Percentiles rank a stretch among this genome's conserved stretches.
phyloP scores from a whole-genome alignment of 2,329 filamentous ascomycete genomes.

The Fusarium tanahbumbuense region DNA sequence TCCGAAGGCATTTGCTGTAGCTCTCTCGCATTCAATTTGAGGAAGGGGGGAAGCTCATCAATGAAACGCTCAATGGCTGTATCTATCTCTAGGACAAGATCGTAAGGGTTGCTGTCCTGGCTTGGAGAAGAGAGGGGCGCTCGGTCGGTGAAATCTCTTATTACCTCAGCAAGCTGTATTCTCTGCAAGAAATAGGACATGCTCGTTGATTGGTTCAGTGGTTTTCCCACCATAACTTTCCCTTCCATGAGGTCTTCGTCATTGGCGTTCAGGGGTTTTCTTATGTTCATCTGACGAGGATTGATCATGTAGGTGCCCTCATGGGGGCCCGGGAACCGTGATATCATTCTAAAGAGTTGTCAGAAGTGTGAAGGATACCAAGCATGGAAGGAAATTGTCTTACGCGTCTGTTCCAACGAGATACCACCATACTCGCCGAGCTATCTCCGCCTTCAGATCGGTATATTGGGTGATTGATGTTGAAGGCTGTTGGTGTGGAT shows the following conservation, averaged over 20 bases:
- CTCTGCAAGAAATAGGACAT: slow-evolving; percentile 55
- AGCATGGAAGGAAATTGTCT: background rate
- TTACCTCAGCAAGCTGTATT: slow-evolving; percentile 53
- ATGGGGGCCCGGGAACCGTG: slow-evolving; percentile 51
- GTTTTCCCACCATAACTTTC: slow-evolving; percentile 46
- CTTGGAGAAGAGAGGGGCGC: slow-evolving; percentile 42
- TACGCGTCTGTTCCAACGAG: slow-evolving; percentile 56
- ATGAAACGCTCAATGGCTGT: slow-evolving; percentile 46
- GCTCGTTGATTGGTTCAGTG: slow-evolving; percentile 49
- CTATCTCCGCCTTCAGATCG: slow-evolving; percentile 51
- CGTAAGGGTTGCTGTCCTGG: slow-evolving; percentile 49
- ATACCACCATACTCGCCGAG: slow-evolving; percentile 59
- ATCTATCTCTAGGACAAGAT: slow-evolving; percentile 51
- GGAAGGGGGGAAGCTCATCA: slow-evolving; percentile 47
- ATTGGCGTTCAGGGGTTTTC: slow-evolving; percentile 54
- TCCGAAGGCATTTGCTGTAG: slow-evolving; percentile 37
- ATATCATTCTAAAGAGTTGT: slow-evolving; percentile 49
- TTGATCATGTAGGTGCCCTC: slow-evolving; percentile 53
- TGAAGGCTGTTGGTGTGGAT: slow-evolving; percentile 38
- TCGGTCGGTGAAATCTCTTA: slow-evolving; percentile 51
- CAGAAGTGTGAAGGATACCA: background rate
- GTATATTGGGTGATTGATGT: slow-evolving; percentile 39
- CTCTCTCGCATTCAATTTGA: slow-evolving; percentile 38
- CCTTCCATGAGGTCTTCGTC: slow-evolving; percentile 52
- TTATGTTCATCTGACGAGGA: slow-evolving; percentile 55